Evolutionary conservation across 1,284 basidiomycete genomes (phyloP).

Genomic region (Ustilago xerochloae): DNA sequence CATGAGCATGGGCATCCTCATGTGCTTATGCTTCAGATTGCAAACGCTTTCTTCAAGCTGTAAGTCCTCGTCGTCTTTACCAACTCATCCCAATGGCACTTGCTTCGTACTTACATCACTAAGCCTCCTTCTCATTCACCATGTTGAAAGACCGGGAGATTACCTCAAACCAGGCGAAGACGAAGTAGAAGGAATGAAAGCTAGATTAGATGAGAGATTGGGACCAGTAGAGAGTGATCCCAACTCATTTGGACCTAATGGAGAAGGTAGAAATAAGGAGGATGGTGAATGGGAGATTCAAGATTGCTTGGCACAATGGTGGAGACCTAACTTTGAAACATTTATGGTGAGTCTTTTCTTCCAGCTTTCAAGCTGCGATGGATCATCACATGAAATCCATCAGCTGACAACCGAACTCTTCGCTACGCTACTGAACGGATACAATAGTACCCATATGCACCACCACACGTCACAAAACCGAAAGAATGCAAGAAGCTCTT

Average conservation of each 20-base stretch:
- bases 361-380: neutral
- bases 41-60: constrained; percentile 99
- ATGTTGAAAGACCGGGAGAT: constrained; percentile 82
- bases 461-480: constrained; percentile 94
- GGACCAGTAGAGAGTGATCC: constrained; percentile 56
- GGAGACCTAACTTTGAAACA: constrained; percentile 95
- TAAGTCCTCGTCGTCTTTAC: too few species aligned
- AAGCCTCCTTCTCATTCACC: neutral
- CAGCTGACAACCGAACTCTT: neutral
- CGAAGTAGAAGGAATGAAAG: constrained; percentile 87
- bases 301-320: constrained; percentile 95
- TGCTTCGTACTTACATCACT: too few species aligned
- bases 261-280: constrained; percentile 75
- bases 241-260: constrained; percentile 52
- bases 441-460: constrained; percentile 90
- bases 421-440: neutral
- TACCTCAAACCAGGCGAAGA: constrained; percentile 96
- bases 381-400: too few species aligned
- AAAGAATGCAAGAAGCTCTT: constrained; percentile 98
- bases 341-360: constrained; percentile 82
- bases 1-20: constrained; percentile 77
- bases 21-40: constrained; percentile 96
- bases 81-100: too few species aligned
- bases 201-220: constrained; percentile 81
- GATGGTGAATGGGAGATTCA: constrained; percentile 91